Evolutionary conservation across 345 rosid genomes (phyloP).

Genomic region (Acer negundo): DNA sequence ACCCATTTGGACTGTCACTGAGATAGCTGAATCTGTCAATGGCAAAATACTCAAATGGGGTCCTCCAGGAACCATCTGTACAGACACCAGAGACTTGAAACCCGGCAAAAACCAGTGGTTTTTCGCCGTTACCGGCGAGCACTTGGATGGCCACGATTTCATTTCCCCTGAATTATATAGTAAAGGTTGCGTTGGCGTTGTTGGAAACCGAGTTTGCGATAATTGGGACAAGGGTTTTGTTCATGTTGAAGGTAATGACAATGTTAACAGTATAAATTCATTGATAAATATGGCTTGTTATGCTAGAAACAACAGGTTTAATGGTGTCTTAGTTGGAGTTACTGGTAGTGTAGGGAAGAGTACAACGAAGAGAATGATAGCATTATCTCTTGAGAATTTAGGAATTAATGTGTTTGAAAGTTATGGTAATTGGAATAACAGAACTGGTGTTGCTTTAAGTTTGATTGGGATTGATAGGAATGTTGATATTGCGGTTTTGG

Average conservation of each 20-base stretch:
- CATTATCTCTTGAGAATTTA: conserved; percentile 28
- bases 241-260: conserved; percentile 22
- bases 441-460: conserved; percentile 34
- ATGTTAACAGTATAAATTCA: conserved; percentile 13
- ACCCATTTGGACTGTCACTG: conserved; percentile 19
- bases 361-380: conserved; percentile 36
- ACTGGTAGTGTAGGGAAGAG: conserved; percentile 39
- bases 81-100: conserved; percentile 36
- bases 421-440: conserved; percentile 34
- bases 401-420: conserved; percentile 24
- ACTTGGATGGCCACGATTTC: conserved; percentile 36
- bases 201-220: conserved; percentile 32
- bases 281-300: conserved; percentile 26
- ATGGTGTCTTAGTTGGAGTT: conserved; percentile 24
- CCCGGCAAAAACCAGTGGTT: conserved; percentile 31
- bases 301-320: conserved; percentile 20
- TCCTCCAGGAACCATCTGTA: conserved; percentile 31
- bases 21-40: conserved; percentile 32
- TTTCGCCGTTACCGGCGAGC: conserved; percentile 31
- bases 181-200: conserved; percentile 33
- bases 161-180: conserved; percentile 23
- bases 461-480: conserved; percentile 27
- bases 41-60: conserved; percentile 36
- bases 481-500: conserved; percentile 26
- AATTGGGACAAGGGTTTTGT: conserved; percentile 37